Evolutionary conservation across 768 basidiomycete species (phyloP), one percentile per base, ranked within the genome.

Genomic region (Tricholoma bakamatsutake): DNA sequence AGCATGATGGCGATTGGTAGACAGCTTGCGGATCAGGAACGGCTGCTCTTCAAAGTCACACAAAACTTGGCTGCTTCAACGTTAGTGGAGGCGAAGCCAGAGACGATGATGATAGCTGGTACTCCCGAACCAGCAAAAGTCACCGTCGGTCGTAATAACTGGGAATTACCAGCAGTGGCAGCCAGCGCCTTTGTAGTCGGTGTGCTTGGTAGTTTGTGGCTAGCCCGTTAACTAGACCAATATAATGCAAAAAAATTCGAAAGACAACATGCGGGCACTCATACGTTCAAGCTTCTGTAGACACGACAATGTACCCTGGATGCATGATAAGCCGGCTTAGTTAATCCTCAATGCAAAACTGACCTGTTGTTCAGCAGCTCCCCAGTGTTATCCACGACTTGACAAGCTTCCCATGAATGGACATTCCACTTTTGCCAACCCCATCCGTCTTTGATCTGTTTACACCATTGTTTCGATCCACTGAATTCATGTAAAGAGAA

Each of bases 361-460:
- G 33, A 72, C 80, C 80, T 74, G 51, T 83, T 82, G 49, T 76
- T 67, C 4, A 80, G 68, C 15, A 80, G 68, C 57, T 83, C 78
- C 3, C 76, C 76, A 10, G 60, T 64, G 27, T 68, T 72, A 34
- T 74, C 74, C 15, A 62, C 61, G 74, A 78, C 76, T 34, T 62
- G 56, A 56, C 72, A 71, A 52, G 71, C 70, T 35, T 58, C 57
- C 82, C 83, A 84, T 39, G 62, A 60, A n/a, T 75, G 71, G 11
- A 73, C 62, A 57, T 85, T 75, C 83, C 84, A 85, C 59, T 83
- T 82, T 18, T 66, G 62, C 83, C 83, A 87, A 21, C 84, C 83
- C 84, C 84, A 86, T 0, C 81, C 81, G 7, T 77, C 74, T 69
- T 84, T 85, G 59, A 87, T 80, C 84, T 85, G 39, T 8, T 39